These are phyloP conservation scores for Epithemia pelagica DNA, from an alignment of 108 stramenopile genomes.

Conservation along the genomic window DNA sequence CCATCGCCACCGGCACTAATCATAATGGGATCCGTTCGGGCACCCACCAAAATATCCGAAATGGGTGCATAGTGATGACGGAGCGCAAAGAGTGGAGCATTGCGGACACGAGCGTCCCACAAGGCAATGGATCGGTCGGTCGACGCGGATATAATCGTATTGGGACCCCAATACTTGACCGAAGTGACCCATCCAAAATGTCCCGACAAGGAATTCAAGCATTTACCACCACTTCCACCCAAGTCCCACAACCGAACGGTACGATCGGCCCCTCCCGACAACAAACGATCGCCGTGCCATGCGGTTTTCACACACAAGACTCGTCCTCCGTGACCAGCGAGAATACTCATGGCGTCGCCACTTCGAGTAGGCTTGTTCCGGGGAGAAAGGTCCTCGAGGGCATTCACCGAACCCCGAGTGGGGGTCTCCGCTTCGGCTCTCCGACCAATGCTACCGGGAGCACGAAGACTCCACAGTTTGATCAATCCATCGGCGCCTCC, in stretches of 20 bases:
- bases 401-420: background rate
- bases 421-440: slow-evolving; percentile 8
- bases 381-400: background rate
- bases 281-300: slow-evolving; percentile 81
- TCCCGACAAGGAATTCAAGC: slow-evolving; percentile 50
- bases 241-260: slow-evolving; percentile 79
- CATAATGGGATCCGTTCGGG: slow-evolving; percentile 70
- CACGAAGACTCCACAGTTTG: slow-evolving; percentile 75
- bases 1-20: slow-evolving; percentile 78
- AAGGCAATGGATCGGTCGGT: slow-evolving; percentile 76
- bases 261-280: slow-evolving; percentile 78
- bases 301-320: slow-evolving; percentile 74
- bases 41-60: slow-evolving; percentile 68
- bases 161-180: slow-evolving; percentile 75
- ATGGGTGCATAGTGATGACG: slow-evolving; percentile 71
- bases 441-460: slow-evolving; percentile 17
- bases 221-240: slow-evolving; percentile 32
- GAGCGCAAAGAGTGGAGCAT: slow-evolving; percentile 63
- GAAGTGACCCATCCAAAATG: slow-evolving; percentile 81
- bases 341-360: slow-evolving; percentile 59
- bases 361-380: slow-evolving; percentile 26
- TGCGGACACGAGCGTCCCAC: slow-evolving; percentile 74
- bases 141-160: slow-evolving; percentile 79
- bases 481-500: slow-evolving; percentile 85
- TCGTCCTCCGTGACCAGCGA: slow-evolving; percentile 70